Evolutionary conservation across 2,329 filamentous ascomycete species (phyloP), one percentile per base, ranked within the genome.

Genomic region (Chalaropsis ovoidea): DNA sequence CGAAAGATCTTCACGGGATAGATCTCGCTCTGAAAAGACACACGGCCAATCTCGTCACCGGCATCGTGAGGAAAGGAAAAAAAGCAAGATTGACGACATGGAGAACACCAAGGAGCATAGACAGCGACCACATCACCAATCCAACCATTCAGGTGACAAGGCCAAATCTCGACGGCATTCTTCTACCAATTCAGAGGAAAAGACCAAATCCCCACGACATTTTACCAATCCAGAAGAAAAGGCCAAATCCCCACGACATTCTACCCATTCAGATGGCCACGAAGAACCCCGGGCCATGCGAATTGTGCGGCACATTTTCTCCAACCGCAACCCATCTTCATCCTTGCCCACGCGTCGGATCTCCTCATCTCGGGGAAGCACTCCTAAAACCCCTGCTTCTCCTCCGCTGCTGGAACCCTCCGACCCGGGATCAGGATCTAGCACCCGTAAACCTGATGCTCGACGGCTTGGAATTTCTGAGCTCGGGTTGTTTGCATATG

Each of bases 401-500:
- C 35, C 52, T 17, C 52, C 52, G 17, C 13, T 35, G 17, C 3
- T 35, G 17, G 13, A 11, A 7, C 15, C 24, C 8, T 22, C 24
- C 27, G n/a, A 17, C 17, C 52, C 52, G 7, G 27, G 15, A 35
- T 10, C 41, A 13, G 15, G 27, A 35, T n/a, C 41, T 10, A 62
- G 42, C 19, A 39, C 41, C 4, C 15, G 7, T 7, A 45, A 52
- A 27, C 13, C 61, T 19, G 61, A 63, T 5, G 61, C 31, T 15
- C 45, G 47, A 42, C 45, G 61, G 15, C 61, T 63, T 5, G 61
- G 61, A 19, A 49, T 81, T 79, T 76, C 79, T 72, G 86, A 91
- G 71, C 77, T 93, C 15, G 89, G 89, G 0, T 83, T 84, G 31
- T 85, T 88, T 74, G 87, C 87, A 0, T 78, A 89, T 70, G 89